Conservation (phyloP, 352 stramenopile species). For the Ophiocytium majus region DNA sequence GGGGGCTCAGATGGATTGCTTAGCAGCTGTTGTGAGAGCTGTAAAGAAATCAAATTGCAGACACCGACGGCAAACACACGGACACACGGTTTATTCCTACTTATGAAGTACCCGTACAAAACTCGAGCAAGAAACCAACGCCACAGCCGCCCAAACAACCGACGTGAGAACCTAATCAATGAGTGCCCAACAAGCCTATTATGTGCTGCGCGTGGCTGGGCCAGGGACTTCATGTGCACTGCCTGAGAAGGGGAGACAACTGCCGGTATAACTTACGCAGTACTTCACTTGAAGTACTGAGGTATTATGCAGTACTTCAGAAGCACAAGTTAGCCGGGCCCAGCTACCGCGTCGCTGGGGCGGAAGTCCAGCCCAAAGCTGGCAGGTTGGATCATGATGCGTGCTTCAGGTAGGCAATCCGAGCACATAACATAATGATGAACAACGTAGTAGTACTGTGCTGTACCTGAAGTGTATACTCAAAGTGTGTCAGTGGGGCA, state of each 20-base stretch:
- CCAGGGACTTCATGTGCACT: neutral
- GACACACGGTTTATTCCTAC: too few relatives aligned
- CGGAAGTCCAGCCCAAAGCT: neutral
- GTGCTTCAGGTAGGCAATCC: neutral
- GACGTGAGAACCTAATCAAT: too few relatives aligned
- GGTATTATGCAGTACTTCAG: neutral
- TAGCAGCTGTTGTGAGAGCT: neutral
- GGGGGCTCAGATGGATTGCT: neutral
- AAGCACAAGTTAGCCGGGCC: neutral
- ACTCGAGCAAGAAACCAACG: too few relatives aligned
- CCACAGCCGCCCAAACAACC: too few relatives aligned
- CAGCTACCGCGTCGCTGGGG: neutral
- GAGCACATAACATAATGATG: neutral
- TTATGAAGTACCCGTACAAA: too few relatives aligned
- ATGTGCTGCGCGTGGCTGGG: neutral
- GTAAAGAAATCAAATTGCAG: too few relatives aligned
- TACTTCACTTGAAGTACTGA: neutral
- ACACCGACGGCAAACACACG: too few relatives aligned
- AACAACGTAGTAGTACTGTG: too few relatives aligned
- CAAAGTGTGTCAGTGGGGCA: neutral
- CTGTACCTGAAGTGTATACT: too few relatives aligned
- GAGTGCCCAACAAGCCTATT: too few relatives aligned
- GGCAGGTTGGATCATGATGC: neutral
- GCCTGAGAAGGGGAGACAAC: too few relatives aligned
- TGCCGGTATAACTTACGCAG: neutral